Conservation (phyloP, 2,329 filamentous ascomycete genomes). For the Phialemonium atrogriseum region DNA sequence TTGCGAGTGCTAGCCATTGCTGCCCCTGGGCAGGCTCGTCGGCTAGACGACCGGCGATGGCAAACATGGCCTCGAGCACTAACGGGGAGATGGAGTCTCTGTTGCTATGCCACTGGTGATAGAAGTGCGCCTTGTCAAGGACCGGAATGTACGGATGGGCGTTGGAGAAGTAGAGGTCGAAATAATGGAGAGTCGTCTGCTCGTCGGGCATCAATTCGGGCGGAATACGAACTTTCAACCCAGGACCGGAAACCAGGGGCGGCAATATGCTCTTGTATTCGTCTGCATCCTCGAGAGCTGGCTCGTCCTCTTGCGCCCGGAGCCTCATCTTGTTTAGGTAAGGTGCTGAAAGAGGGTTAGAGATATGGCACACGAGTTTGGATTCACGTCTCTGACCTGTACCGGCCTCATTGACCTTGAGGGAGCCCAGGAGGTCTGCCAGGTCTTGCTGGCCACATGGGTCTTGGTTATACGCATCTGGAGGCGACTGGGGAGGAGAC, state of each 20-base stretch:
- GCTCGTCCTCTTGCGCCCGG: slow-evolving; percentile 45
- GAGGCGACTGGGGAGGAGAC: slow-evolving; percentile 31
- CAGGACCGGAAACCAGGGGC: slow-evolving; percentile 57
- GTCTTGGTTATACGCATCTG: slow-evolving; percentile 49
- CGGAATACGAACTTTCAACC: slow-evolving; percentile 77
- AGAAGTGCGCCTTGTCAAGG: slow-evolving; percentile 72
- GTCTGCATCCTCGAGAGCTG: slow-evolving; percentile 61
- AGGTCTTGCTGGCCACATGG: slow-evolving; percentile 64
- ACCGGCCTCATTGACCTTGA: slow-evolving; percentile 81
- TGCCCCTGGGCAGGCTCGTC: slow-evolving; percentile 79
- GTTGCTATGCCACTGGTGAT: slow-evolving; percentile 81
- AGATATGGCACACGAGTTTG: not conserved
- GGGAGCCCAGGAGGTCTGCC: slow-evolving; percentile 71
- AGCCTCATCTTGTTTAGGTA: slow-evolving; percentile 60
- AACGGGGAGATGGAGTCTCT: slow-evolving; percentile 81
- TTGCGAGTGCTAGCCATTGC: slow-evolving; percentile 87
- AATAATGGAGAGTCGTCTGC: slow-evolving; percentile 72
- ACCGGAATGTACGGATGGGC: slow-evolving; percentile 92
- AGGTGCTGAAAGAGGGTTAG: slow-evolving; percentile 48
- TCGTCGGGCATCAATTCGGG: slow-evolving; percentile 90
- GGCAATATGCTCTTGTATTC: slow-evolving; percentile 67
- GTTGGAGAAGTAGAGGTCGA: slow-evolving; percentile 82
- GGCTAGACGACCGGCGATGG: slow-evolving; percentile 74
- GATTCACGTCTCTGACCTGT: slow-evolving; percentile 55
- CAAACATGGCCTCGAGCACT: slow-evolving; percentile 83